Evolutionary conservation across 768 basidiomycete species (phyloP).

Genomic region (Pulveroboletus sp.): DNA sequence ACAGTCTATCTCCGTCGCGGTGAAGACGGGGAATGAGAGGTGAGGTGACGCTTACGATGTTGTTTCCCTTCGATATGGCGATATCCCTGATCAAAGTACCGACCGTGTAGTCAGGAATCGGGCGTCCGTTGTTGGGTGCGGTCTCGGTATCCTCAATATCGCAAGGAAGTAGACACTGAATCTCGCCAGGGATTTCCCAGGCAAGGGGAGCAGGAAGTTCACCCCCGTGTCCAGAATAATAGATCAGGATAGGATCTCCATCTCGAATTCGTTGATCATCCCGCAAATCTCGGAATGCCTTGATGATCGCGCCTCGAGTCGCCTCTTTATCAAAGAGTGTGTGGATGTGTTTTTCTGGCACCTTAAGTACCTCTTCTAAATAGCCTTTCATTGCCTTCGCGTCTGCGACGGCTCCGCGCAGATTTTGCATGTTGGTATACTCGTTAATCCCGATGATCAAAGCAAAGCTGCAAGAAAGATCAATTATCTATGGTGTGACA

Average conservation of each 20-base stretch:
- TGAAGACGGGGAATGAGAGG: background rate
- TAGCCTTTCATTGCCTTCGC: constrained; percentile 38
- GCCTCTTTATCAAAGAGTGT: constrained; percentile 39
- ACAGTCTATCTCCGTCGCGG: constrained; percentile 34
- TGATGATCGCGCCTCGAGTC: constrained; percentile 35
- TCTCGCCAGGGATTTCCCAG: constrained; percentile 23
- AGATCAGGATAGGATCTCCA: constrained; percentile 39
- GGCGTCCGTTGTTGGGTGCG: constrained; percentile 19
- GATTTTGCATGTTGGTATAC: constrained; percentile 29
- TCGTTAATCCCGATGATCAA: constrained; percentile 44
- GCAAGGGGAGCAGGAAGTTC: constrained; percentile 29
- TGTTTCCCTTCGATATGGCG: constrained; percentile 39
- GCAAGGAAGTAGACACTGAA: constrained; percentile 32
- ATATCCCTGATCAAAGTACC: constrained; percentile 36
- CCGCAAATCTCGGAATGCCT: constrained; percentile 21
- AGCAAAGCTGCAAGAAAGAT: constrained; percentile 25
- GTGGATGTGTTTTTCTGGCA: constrained; percentile 34
- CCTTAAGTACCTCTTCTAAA: constrained; percentile 27
- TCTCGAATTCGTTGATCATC: constrained; percentile 23
- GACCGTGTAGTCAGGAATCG: constrained; percentile 46
- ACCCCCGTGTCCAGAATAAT: constrained; percentile 45
- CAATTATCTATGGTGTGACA: background rate
- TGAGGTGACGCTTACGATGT: constrained; percentile 34
- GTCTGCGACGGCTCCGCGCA: constrained; percentile 39
- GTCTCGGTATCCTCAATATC: constrained; percentile 21